phyloP scores from a whole-genome alignment of 2,329 filamentous ascomycete genomes.

The Trichophyton verrucosum region DNA sequence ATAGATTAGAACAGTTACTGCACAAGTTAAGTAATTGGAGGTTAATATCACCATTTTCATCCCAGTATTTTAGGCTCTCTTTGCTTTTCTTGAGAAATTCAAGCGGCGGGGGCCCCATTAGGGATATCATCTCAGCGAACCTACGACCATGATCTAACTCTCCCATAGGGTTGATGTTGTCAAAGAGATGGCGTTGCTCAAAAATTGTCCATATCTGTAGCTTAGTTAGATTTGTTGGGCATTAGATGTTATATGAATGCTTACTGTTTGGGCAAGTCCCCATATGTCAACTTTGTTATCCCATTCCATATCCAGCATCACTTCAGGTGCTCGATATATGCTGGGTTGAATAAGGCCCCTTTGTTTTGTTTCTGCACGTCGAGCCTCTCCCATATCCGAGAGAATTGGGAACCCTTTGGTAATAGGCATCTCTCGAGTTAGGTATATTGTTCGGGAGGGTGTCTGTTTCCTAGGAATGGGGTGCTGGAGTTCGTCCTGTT shows the following conservation, averaged over 20 bases:
- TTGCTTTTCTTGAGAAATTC: slow-evolving; percentile 7
- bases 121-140: slow-evolving; percentile 4
- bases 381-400: slow-evolving; percentile 21
- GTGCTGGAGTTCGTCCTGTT: slow-evolving; percentile 18
- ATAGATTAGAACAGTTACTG: not conserved
- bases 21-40: not conserved
- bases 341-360: slow-evolving; percentile 19
- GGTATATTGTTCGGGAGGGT: slow-evolving; percentile 20
- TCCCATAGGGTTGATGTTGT: slow-evolving; percentile 2
- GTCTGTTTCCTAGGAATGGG: slow-evolving; percentile 21
- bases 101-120: slow-evolving; percentile 7
- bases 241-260: not conserved
- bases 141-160: not conserved
- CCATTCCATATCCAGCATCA: slow-evolving; percentile 21
- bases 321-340: slow-evolving; percentile 21
- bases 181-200: slow-evolving; percentile 3
- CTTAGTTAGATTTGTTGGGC: not conserved
- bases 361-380: slow-evolving; percentile 13
- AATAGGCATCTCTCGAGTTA: slow-evolving; percentile 15
- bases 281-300: slow-evolving; percentile 22
- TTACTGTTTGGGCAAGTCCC: slow-evolving; percentile 5
- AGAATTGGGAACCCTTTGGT: slow-evolving; percentile 16
- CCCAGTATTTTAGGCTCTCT: slow-evolving; percentile 7
- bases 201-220: slow-evolving; percentile 2
- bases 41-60: slow-evolving; percentile 1